Percentiles rank a stretch among this genome's conserved stretches.
phyloP scores from a whole-genome alignment of 495 filamentous ascomycete species.

The Aspergillus homomorphus region DNA sequence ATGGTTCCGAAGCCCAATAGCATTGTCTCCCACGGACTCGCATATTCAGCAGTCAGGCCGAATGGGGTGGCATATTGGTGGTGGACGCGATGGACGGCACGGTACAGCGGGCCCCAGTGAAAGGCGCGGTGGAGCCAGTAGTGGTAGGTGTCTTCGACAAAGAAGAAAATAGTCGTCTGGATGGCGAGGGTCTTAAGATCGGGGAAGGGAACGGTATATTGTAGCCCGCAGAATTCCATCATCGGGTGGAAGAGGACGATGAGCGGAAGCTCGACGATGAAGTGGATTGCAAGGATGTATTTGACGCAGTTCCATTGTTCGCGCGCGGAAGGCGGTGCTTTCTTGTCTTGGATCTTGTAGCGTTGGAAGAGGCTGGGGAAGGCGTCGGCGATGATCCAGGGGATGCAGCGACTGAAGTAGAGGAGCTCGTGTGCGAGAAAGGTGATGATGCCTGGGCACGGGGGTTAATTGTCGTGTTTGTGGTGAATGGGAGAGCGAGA shows the following conservation, averaged over 20 bases:
- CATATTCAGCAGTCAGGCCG: conserved; percentile 93
- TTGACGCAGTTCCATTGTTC: conserved; percentile 94
- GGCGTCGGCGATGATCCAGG: conserved; percentile 89
- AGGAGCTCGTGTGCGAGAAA: conserved; percentile 92
- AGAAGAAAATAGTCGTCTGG: conserved; percentile 91
- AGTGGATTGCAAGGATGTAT: conserved; percentile 87
- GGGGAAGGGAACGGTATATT: conserved; percentile 86
- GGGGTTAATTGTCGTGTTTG: neutral
- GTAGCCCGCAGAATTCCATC: conserved; percentile 85
- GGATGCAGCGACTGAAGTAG: conserved; percentile 90
- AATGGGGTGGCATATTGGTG: conserved; percentile 98
- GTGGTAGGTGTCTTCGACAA: conserved; percentile 96
- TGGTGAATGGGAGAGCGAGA: neutral
- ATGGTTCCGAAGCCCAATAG: conserved; percentile 86
- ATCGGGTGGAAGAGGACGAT: conserved; percentile 94
- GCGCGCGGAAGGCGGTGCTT: conserved; percentile 27
- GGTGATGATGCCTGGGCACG: conserved; percentile 65
- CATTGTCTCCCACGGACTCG: conserved; percentile 95
- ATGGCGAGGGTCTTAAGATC: conserved; percentile 73
- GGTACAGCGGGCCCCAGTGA: conserved; percentile 97
- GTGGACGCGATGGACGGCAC: conserved; percentile 93
- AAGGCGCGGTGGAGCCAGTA: conserved; percentile 94
- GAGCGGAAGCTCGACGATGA: conserved; percentile 94
- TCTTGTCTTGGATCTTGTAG: conserved; percentile 80
- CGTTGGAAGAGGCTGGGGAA: conserved; percentile 75